Percentiles rank a stretch among this genome's conserved stretches.
Evolutionary conservation across 306 rosid genomes (phyloP).

Genomic region (Mimosa bimucronata): DNA sequence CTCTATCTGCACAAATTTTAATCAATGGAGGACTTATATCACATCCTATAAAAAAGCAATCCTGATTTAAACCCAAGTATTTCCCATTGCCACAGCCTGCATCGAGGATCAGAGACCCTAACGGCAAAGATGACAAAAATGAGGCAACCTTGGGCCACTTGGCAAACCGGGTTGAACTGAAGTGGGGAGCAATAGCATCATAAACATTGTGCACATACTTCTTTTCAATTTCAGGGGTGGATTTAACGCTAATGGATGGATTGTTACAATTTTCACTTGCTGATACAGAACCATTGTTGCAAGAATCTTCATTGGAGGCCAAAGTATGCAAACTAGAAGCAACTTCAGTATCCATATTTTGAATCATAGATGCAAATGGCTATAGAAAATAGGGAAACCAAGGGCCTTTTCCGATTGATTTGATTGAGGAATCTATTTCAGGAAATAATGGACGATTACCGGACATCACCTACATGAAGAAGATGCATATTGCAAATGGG

Average conservation of each 20-base stretch:
- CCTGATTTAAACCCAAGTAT: constrained; percentile 66
- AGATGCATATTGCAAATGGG: no score
- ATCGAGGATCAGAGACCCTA: constrained; percentile 82
- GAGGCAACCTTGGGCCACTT: constrained; percentile 96
- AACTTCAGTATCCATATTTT: constrained; percentile 52
- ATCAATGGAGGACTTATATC: constrained; percentile 83
- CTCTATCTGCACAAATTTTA: constrained; percentile 81
- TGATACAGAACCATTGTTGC: constrained; percentile 38
- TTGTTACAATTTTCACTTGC: constrained; percentile 32
- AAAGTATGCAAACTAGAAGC: constrained; percentile 40
- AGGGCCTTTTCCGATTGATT: no score
- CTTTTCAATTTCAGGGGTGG: constrained; percentile 90
- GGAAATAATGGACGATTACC: no score
- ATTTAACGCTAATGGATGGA: constrained; percentile 51
- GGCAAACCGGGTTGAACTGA: constrained; percentile 85
- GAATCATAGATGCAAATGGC: no score
- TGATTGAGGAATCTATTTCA: no score
- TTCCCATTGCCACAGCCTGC: constrained; percentile 98
- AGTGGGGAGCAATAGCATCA: constrained; percentile 96
- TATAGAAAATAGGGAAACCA: no score
- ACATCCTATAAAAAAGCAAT: constrained; percentile 79
- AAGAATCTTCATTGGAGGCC: constrained; percentile 46
- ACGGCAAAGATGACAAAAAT: constrained; percentile 68
- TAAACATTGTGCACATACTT: constrained; percentile 86
- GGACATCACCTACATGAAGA: no score